These are phyloP conservation scores for Fusarium udum DNA, from an alignment of 2,329 filamentous ascomycete genomes.

Conservation along the genomic window DNA sequence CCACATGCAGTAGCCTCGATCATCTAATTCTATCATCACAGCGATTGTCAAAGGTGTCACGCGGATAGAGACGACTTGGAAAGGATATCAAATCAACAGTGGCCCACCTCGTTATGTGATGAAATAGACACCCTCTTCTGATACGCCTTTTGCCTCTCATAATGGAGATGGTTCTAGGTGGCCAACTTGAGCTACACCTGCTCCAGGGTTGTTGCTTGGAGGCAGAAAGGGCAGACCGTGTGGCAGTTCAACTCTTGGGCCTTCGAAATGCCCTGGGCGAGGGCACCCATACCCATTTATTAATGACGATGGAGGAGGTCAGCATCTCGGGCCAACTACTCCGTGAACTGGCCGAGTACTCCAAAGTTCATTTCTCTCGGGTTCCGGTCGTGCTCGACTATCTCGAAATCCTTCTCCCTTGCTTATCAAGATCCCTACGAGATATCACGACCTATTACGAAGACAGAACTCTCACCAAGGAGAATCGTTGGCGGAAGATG, in stretches of 20 bases:
- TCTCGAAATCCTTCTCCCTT: constrained; percentile 66
- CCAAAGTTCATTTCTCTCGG: constrained; percentile 60
- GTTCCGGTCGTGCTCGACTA: constrained; percentile 63
- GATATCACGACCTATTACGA: constrained; percentile 64
- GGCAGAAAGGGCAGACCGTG: constrained; percentile 61
- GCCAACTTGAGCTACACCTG: constrained; percentile 50
- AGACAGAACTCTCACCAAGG: constrained; percentile 57
- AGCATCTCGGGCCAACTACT: constrained; percentile 56
- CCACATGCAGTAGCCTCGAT: constrained; percentile 34
- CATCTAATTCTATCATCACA: constrained; percentile 10
- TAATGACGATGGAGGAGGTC: constrained; percentile 59
- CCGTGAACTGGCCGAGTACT: constrained; percentile 64
- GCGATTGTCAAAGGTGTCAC: not conserved
- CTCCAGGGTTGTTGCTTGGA: constrained; percentile 64
- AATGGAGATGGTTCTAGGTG: constrained; percentile 46
- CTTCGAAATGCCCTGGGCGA: constrained; percentile 58
- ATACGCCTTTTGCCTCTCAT: constrained; percentile 26
- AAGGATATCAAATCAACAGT: constrained; percentile 3
- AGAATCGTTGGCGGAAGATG: constrained; percentile 67
- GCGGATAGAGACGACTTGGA: not conserved
- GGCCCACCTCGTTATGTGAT: constrained; percentile 32
- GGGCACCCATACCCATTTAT: constrained; percentile 57
- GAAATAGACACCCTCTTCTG: constrained; percentile 19
- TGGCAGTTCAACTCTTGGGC: constrained; percentile 58
- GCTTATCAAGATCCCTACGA: constrained; percentile 60